Base-by-base conservation (phyloP, 257 asterid genomes). In the Apocynum venetum region DNA sequence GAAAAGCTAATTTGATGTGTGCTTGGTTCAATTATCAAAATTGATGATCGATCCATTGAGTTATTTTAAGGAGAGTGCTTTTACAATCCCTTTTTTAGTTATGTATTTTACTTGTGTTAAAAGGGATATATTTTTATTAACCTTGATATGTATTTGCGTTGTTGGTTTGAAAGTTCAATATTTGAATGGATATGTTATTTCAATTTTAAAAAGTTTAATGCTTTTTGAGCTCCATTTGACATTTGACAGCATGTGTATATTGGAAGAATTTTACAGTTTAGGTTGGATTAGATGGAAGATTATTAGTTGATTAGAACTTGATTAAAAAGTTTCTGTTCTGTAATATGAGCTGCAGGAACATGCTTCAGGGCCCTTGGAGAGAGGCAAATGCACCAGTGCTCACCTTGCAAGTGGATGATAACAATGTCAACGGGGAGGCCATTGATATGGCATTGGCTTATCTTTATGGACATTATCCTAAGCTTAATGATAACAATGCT, bases 331-430 rank as follows among this genome's bases (percentile, higher is more conserved):
- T 61, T 48, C n/a, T 38, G 17, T 61, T 73, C 76, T 52, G 48
- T 76, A 41, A 59, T 63, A 67, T 81, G 83, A 75, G 77, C 79
- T 83, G 80, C 88, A 96, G 99, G 89, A 96, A 88, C 79, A 96
- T 96, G 99, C 97, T 96, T 80, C 97, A 93, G 82, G 98, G 97
- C 35, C 99, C 99, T 1, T 96, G 98, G 99, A 96, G 86, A 86
- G 98, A 93, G 84, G 98, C 97, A 79, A 96, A 88, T 80, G 91
- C 97, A 59, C 92, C 96, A 47, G 82, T 89, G 65, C 85, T 96
- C 90, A 93, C 89, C 68, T 87, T 93, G 89, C 88, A 85, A 25
- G 94, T 96, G 81, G 99, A 96, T 82, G 99, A 96, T 80, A 88
- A 83, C 73, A 93, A 96, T 86, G 97, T 96, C 38, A 89, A 91